Percentiles rank a stretch among this genome's conserved stretches.
Evolutionary conservation across 2,329 filamentous ascomycete genomes (phyloP).

Genomic region (Geosmithia putterillii): DNA sequence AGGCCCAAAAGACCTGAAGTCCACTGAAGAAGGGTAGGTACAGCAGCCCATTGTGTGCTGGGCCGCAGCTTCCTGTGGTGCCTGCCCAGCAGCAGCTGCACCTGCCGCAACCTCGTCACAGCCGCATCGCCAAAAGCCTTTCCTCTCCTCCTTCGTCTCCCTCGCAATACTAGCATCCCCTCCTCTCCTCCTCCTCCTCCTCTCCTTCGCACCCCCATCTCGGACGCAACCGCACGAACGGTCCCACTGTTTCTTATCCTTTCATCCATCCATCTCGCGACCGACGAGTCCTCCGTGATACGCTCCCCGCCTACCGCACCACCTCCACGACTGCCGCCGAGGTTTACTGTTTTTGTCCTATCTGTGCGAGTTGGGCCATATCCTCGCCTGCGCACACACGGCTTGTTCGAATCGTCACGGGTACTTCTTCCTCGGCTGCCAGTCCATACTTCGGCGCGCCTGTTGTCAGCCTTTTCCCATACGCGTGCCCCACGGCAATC

Average conservation of each 20-base stretch:
- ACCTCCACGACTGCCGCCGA: background rate
- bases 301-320: background rate
- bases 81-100: background rate
- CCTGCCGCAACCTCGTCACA: background rate
- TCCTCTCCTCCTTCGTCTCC: background rate
- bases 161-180: background rate
- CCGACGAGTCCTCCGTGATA: background rate
- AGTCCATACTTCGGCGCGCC: too few relatives aligned
- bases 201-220: background rate
- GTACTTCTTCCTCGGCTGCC: background rate
- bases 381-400: background rate
- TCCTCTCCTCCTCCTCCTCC: background rate
- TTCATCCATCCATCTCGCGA: background rate
- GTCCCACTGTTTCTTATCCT: background rate
- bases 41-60: too few relatives aligned
- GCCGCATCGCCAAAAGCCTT: background rate
- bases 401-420: background rate
- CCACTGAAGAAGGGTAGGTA: too few relatives aligned
- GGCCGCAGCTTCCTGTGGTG: too few relatives aligned
- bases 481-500: background rate
- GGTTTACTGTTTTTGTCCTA: background rate
- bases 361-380: background rate
- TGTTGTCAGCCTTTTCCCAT: background rate
- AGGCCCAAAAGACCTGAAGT: too few relatives aligned
- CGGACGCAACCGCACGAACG: background rate